phyloP scores from a whole-genome alignment of 306 rosid genomes.

The Sindora glabra region DNA sequence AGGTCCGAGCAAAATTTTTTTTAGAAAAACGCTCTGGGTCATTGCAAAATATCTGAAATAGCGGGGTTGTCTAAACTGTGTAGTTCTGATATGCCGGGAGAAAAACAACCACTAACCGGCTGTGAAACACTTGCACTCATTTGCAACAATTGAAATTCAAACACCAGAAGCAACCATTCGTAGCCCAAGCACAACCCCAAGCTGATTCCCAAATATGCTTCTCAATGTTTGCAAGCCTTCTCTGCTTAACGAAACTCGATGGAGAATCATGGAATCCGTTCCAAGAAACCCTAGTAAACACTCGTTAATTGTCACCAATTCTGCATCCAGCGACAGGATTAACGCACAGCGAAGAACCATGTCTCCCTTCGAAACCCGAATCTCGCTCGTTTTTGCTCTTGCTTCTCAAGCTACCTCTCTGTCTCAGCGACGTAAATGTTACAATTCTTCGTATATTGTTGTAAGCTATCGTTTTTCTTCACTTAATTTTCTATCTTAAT shows the following conservation, averaged over 20 bases:
- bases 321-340: conserved; percentile 35
- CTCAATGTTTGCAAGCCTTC: conserved; percentile 20
- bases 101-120: background rate
- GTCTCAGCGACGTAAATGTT: conserved; percentile 70
- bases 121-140: background rate
- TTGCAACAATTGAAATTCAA: conserved; percentile 17
- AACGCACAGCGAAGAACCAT: conserved; percentile 29
- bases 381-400: conserved; percentile 71
- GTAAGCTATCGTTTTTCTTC: background rate
- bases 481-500: background rate
- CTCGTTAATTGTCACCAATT: conserved; percentile 23
- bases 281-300: conserved; percentile 12
- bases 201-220: conserved; percentile 14
- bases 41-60: too few species aligned
- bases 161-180: background rate
- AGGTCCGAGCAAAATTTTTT: too few species aligned
- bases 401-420: conserved; percentile 64
- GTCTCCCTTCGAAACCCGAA: conserved; percentile 63
- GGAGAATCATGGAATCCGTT: background rate
- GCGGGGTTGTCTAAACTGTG: too few species aligned
- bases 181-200: background rate
- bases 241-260: conserved; percentile 9
- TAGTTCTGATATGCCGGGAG: background rate
- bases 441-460: background rate
- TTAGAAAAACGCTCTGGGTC: too few species aligned